Conservation (phyloP, 345 rosid genomes). For the Gossypium turneri region DNA sequence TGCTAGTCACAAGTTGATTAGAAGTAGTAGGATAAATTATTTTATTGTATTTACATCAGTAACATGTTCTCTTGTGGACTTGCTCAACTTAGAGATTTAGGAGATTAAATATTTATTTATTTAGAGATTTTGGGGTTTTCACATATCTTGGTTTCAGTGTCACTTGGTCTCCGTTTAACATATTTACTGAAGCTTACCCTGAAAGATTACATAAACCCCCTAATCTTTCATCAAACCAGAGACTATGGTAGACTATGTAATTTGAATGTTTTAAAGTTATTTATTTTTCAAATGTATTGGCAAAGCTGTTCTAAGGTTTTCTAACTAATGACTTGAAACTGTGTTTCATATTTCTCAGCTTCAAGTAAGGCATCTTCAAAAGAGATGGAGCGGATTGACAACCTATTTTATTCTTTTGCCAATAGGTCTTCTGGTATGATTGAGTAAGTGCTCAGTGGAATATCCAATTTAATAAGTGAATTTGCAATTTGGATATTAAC, state of each 20-base stretch:
- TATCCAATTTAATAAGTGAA: slow-evolving; percentile 4
- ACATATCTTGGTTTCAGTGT: no score
- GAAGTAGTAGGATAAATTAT: no score
- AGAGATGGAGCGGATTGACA: slow-evolving; percentile 92
- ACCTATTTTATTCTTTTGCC: slow-evolving; percentile 59
- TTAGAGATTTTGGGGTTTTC: no score
- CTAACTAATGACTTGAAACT: background rate
- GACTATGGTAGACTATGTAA: background rate
- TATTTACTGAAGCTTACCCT: background rate
- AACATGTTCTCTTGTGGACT: no score
- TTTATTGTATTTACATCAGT: no score
- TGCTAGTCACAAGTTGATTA: no score
- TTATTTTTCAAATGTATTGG: background rate
- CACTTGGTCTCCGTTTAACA: background rate
- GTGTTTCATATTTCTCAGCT: slow-evolving; percentile 36
- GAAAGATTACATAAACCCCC: background rate
- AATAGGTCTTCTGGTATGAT: slow-evolving; percentile 68
- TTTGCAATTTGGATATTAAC: background rate
- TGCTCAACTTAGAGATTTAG: no score
- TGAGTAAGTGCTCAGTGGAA: slow-evolving; percentile 60
- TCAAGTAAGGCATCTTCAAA: slow-evolving; percentile 82
- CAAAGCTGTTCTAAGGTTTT: slow-evolving; percentile 12
- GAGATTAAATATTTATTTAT: no score
- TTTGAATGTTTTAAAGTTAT: background rate
- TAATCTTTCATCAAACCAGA: background rate